phyloP scores from a whole-genome alignment of 106 monocot genomes.

The Phalaenopsis equestris region DNA sequence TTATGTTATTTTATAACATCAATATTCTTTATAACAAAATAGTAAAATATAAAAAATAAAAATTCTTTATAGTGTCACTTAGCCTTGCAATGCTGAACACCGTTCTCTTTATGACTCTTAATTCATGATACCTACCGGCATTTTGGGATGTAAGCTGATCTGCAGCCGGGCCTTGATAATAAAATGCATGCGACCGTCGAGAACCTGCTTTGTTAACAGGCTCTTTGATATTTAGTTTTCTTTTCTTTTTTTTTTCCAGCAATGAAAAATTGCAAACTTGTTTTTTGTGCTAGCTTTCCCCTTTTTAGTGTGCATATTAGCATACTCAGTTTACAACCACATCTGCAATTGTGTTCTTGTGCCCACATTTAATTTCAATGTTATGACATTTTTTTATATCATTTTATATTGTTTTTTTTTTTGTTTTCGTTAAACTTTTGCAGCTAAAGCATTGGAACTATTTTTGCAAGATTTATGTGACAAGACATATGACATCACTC shows the following conservation, averaged over 20 bases:
- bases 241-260: not conserved
- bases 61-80: no score
- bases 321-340: not conserved
- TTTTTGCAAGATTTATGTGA: conserved; percentile 76
- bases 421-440: conserved; percentile 5
- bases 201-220: not conserved
- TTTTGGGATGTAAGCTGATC: no score
- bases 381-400: not conserved
- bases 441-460: conserved; percentile 78
- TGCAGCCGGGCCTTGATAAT: no score
- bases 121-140: no score
- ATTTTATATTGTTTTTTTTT: not conserved
- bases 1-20: no score
- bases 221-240: not conserved
- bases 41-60: no score
- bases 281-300: not conserved
- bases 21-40: no score
- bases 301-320: not conserved
- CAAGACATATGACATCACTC: conserved; percentile 51
- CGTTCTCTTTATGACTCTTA: no score
- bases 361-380: not conserved
- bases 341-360: not conserved
- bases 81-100: no score
- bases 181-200: no score
- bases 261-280: not conserved